Base-by-base conservation (phyloP, 148 eudicot genomes). In the Spergularia marina region DNA sequence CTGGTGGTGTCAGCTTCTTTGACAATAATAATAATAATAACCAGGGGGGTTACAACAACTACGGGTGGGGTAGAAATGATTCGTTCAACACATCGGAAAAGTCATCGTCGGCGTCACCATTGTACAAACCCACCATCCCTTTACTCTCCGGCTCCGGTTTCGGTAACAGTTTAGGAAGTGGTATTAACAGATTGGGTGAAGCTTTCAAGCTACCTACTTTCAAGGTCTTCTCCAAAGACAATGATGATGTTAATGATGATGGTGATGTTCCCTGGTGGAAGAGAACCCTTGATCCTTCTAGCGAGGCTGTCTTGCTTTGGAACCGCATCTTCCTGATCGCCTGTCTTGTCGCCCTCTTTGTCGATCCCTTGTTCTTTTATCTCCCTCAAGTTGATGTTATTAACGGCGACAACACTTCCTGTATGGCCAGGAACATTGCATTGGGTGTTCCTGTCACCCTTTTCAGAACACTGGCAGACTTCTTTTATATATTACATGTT, bases 281-380 rank as follows among this genome's bases (percentile, higher is more conserved):
- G 5, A 81, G 66, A 65, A 84, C 81, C 0, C 94, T 89, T 18
- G 97, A 93, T 65, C 97, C 98, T n/a, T 86, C 88, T 20, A 85
- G 94, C 68, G 86, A 86, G 30, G 82, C 83, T 13, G 90, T 93
- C 64, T 76, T 86, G 59, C 16, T 58, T 13, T 93, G 98, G 98
- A 93, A 91, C 80, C 83, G 89, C 65, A 54, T 90, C 13, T 94
- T 94, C 86, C 80, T 94, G 23, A 10, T 94, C 16, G 77, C 91
- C 7, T 86, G 88, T 53, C 80, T 94, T 7, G 63, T 91, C 12
- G 95, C 91, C 1, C 84, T 91, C 18, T 94, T 87, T 77, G 84
- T 91, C 65, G 98, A 93, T 61, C 97, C 98, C 0, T 82, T 94
- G 12, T 91, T 91, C 77, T 91, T 94, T 79, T 94, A 79, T 77